These are phyloP conservation scores for Citrus australasica DNA, from an alignment of 345 rosid species.

Conservation along the genomic window DNA sequence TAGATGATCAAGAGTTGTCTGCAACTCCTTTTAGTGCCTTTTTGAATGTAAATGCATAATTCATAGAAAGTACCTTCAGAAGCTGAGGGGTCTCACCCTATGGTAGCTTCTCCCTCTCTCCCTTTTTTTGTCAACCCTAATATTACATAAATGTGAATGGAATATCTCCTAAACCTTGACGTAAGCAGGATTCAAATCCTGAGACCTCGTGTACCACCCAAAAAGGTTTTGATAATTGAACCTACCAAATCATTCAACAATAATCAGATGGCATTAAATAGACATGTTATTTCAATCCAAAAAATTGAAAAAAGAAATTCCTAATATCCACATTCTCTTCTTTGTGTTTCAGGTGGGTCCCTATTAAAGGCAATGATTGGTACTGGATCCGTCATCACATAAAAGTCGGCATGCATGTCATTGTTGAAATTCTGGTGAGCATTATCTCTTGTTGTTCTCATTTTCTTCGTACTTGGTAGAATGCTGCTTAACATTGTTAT, in stretches of 20 bases:
- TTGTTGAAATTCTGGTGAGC: slow-evolving; percentile 89
- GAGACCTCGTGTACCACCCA: not conserved
- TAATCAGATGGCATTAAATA: not conserved
- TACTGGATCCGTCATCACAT: slow-evolving; percentile 98
- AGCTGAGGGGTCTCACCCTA: not conserved
- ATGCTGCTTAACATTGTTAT: not conserved
- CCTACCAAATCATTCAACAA: not conserved
- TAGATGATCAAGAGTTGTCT: not conserved
- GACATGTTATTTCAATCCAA: not conserved
- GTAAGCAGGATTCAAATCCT: not conserved
- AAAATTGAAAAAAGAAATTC: not conserved
- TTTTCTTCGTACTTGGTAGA: not conserved
- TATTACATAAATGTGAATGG: not conserved
- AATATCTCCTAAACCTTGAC: not conserved
- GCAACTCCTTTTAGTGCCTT: not conserved
- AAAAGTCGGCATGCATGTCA: slow-evolving; percentile 86
- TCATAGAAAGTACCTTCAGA: not conserved
- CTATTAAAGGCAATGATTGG: slow-evolving; percentile 91
- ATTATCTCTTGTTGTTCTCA: slow-evolving; percentile 6
- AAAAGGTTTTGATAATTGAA: not conserved
- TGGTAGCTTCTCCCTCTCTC: not conserved
- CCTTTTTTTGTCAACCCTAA: not conserved
- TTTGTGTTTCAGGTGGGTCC: slow-evolving; percentile 75
- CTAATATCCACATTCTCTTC: slow-evolving; percentile 6
- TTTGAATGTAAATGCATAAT: not conserved